Evolutionary conservation across 2,329 filamentous ascomycete species (phyloP), one percentile per base, ranked within the genome.

Genomic region (Monilinia polystroma): DNA sequence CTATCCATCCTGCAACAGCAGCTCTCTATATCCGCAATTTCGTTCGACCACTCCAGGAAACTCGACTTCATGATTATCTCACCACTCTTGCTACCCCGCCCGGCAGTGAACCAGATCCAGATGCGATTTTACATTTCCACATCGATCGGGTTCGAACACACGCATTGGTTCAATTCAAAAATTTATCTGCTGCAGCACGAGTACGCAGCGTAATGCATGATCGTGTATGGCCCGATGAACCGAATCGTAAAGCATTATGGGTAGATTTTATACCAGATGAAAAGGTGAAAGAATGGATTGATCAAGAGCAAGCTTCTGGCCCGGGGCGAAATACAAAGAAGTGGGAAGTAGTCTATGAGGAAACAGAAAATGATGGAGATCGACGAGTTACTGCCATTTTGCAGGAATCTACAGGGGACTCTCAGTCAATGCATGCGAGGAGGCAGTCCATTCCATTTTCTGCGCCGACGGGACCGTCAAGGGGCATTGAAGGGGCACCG

Each of bases 21-120:
- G 89, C 91, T 20, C 81, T 98, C 57, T 98, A 97, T 79, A 95
- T 98, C 72, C 89, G 89, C 77, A 90, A 97, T 74, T 86, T 98
- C 65, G 93, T 96, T 87, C 89, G 94, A 57, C 93, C 95, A 12
- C 82, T 98, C 29, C 90, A 92, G 68, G 84, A 87, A 0, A 80
- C 82, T 35, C 81, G 82, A 23, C 84, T 98, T 1, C 86, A 85
- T 72, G 82, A 84, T 1, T 87, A 97, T 74, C 82, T 98, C 5
- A 76, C 85, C 54, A 80, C 84, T 8, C 84, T 97, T 52, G 91
- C 92, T 2, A 82, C 87, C 3, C 82, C 87, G 0, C 81, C 85
- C 1, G 80, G 80, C 35, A 77, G 80, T 26, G 77, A 82, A 3
- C 77, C 81, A 1, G 81, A 87, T 60, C 76, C 84, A 7, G 81